Evolutionary conservation across 1,139 yeast genomes (phyloP), one percentile per base, ranked within the genome.

Genomic region (Petasospora rhodanensis): DNA sequence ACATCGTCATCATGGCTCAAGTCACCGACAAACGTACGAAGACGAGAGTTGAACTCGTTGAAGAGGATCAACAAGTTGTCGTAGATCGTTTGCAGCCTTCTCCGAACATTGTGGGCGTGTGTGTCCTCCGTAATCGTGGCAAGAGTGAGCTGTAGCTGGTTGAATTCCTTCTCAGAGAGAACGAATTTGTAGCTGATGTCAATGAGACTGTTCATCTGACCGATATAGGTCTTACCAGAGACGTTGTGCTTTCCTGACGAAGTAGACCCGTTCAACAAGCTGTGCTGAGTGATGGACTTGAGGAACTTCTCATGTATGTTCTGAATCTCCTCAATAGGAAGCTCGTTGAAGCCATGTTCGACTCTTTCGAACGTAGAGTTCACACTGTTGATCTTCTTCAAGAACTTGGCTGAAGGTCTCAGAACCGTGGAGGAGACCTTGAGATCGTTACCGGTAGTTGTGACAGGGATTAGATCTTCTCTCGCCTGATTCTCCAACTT

Each of bases 271-370:
- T 52, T 54, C 24, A 62, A 46, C 6, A 76, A 43, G 33, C 66
- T 69, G 43, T 65, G 62, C 17, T 62, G 54, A 13, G 69, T 61
- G 13, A 71, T 64, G 5, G 52, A 49, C 4, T 41, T 38, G 27
- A 72, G 56, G 46, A 68, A 76, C 1, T 49, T 45, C 7, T 51
- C 42, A 46, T 77, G 82, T 7, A 68, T 40, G 3, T 47, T 31
- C 5, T 64, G 60, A 14, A 76, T 46, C 26, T 73, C 76, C 46
- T 76, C 78, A 25, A 76, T 72, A 61, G 46, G 61, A 48, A 30
- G 54, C 40, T 37, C 55, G 35, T 37, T 49, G 42, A 22, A 41
- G 0, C 22, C 34, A 24, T 42, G 47, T 4, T 29, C 31, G 6
- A 30, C 14, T 24, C 12, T 38, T 2, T 26, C 12, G 14, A 34